Base-by-base conservation (phyloP, 495 filamentous ascomycete species). In the Aspergillus panamensis region DNA sequence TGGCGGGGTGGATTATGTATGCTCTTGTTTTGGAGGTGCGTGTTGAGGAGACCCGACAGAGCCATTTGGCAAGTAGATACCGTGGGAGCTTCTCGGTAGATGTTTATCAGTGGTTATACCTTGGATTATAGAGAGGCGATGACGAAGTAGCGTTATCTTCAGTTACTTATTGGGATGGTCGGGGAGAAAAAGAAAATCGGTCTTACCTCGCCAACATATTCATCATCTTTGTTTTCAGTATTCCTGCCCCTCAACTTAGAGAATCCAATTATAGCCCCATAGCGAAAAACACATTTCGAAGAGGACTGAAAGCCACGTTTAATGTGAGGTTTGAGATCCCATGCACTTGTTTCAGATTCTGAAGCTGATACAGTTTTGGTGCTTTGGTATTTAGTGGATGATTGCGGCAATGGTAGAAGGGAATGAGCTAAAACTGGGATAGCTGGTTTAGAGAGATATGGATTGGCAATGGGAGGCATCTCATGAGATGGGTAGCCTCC, bases 1-100 rank as follows among this genome's bases (percentile, higher is more conserved):
- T 93, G 31, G 84, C 84, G 1, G 89, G 91, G 71, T 96, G 88
- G 48, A 79, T 73, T 32, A 79, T 77, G 62, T 71, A 77, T 17
- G 67, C 62, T 53, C 67, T 51, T 67, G 57, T 33, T 61, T 44
- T 35, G 57, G 48, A 13, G 25, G n/a, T 40, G 53, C 58, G 32
- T 53, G 59, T 17, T 53, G 44, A 48, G 62, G 43, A 1, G 37
- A 29, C 20, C 31, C 32, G 49, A 19, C 17, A 56, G 14, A 69
- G 58, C 51, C 62, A 61, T 4, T 43, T 57, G 49, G 64, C 60
- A 14, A 70, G 58, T 8, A 70, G 59, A 42, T 58, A 21, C 32
- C 62, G 67, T 14, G 67, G 59, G 48, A 68, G 43, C 66, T 68
- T 45, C 17, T 45, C 17, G 20, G 45, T 25, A 13, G 16, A 31